Evolutionary conservation across 2,329 filamentous ascomycete species (phyloP), one percentile per base, ranked within the genome.

Genomic region (Albifimbria verrucaria): DNA sequence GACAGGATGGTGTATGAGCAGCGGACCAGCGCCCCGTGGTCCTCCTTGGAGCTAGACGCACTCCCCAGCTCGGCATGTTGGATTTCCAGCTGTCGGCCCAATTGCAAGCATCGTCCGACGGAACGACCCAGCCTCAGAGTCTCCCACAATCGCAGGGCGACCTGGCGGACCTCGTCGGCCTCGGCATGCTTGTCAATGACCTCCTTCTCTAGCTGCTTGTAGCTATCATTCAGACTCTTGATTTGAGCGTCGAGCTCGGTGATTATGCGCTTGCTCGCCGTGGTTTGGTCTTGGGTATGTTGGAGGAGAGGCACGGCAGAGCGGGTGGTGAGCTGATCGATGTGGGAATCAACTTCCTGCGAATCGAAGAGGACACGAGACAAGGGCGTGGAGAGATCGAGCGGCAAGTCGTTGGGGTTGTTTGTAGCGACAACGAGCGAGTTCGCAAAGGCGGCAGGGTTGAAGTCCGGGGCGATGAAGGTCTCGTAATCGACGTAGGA

Each of bases 401-500:
- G 83, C 7, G 91, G 89, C 2, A 87, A 87, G 72, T 97, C 94
- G 60, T 88, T 90, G 54, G 91, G 81, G 73, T 97, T 96, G 77
- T 97, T 97, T 52, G 93, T 97, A 39, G 87, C 81, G 53, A 92
- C 85, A 48, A 97, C 89, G 54, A 99, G 85, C 23, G 84, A 83
- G 70, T 97, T 97, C 62, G 94, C 93, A 67, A 97, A 97, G 17
- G 81, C 74, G 20, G 88, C 79, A 6, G 93, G 83, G 21, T 87
- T 89, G 76, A 99, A 99, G 56, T 82, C 77, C 11, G 92, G 89
- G 48, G 88, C 83, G 59, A 97, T 83, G 65, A 99, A 96, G 58
- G 90, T 82, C 69, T 96, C 91, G 74, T 96, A 96, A 81, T 97
- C 92, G 67, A 99, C 92, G 74, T 99, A 99, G 9, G 90, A 94